Evolutionary conservation across 2,329 filamentous ascomycete species (phyloP), one percentile per base, ranked within the genome.

Genomic region (Venturia asperata): DNA sequence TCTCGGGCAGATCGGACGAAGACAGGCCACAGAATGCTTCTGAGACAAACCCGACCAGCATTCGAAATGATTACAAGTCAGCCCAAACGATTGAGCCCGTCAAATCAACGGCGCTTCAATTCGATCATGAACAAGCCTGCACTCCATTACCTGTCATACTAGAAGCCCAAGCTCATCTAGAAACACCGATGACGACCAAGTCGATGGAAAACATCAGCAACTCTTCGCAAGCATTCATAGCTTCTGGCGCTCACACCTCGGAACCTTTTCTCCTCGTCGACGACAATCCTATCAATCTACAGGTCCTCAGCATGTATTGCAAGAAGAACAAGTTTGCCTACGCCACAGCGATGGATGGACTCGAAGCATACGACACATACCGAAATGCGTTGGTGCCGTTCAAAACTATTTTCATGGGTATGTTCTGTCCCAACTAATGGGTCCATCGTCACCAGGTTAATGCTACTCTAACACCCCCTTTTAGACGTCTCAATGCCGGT

Each of bases 401-500:
- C 52, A 24, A 63, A 10, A 55, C 52, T 9, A 72, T 76, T 1
- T 69, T 77, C 17, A 76, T 81, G 78, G 83, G 85, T 68, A 78
- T 83, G 9, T 80, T 76, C 71, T 84, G 85, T 82, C 82, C 82
- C 27, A 27, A 10, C 24, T 6, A 17, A 30, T 15, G 5, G 42
- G 1, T 45, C 5, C 30, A 3, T 34, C 3, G 30, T 34, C 30
- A 34, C 30, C 30, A 34, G 6, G 6, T 34, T 6, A 34, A 34
- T 6, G 21, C 30, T 11, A 15, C 56, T 39, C 56, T 42, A n/a
- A 42, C 30, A 39, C 15, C 2, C 9, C 30, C n/a, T 19, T n/a
- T 17, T 80, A 78, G 83, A 85, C 68, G 78, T 84, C 6, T 80
- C 77, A 71, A 85, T 85, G 83, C 83, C 83, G 0, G 74, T 84